These are phyloP conservation scores for Pyracantha coccinea DNA, from an alignment of 331 rosid species.

Conservation along the genomic window DNA sequence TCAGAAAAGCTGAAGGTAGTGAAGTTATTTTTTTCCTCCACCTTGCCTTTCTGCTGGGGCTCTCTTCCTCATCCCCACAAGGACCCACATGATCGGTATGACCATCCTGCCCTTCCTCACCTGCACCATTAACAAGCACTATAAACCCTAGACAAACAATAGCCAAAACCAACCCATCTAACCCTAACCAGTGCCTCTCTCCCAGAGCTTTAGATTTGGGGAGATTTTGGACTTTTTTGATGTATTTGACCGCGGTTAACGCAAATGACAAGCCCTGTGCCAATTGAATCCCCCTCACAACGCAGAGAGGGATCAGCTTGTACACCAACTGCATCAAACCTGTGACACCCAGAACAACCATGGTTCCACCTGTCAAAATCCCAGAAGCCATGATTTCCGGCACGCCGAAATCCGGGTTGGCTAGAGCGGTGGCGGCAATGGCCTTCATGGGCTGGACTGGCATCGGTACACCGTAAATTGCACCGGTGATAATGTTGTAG, in stretches of 20 bases:
- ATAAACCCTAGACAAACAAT: conserved; percentile 48
- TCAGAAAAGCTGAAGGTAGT: conserved; percentile 67
- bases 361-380: conserved; percentile 49
- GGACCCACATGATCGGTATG: neutral
- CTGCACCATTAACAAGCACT: conserved; percentile 64
- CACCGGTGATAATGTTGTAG: conserved; percentile 71
- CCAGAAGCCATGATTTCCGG: conserved; percentile 94
- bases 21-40: conserved; percentile 31
- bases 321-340: conserved; percentile 70
- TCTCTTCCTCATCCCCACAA: neutral
- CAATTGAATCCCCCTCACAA: conserved; percentile 74
- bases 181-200: conserved; percentile 49
- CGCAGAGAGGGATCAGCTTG: conserved; percentile 47
- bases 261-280: conserved; percentile 91
- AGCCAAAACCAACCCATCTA: conserved; percentile 70
- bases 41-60: neutral
- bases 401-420: conserved; percentile 38
- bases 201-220: conserved; percentile 47
- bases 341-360: conserved; percentile 49
- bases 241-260: conserved; percentile 58
- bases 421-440: conserved; percentile 65
- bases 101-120: conserved; percentile 24
- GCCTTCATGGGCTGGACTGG: conserved; percentile 96
- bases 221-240: conserved; percentile 46
- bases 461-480: conserved; percentile 88